A percentile compares a stretch with the other conserved stretches of the same genome.
Evolutionary conservation across 352 stramenopile genomes (phyloP).

Genomic region (Phytopythium boreale): DNA sequence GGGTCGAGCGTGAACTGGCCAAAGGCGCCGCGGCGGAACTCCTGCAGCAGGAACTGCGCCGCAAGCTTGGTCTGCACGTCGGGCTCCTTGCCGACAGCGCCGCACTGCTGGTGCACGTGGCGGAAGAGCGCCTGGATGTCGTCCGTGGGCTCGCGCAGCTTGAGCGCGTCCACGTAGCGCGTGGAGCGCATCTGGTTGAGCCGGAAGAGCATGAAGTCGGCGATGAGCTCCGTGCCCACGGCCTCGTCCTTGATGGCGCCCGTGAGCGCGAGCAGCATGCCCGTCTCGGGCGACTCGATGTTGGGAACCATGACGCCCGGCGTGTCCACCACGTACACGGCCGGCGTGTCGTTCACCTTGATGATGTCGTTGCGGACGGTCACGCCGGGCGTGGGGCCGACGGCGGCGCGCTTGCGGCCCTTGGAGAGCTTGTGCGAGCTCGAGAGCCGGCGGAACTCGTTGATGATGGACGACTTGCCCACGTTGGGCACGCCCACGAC

Average conservation of each 20-base stretch:
- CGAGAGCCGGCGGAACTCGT: constrained; percentile 77
- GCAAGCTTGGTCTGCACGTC: constrained; percentile 68
- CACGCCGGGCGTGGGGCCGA: constrained; percentile 81
- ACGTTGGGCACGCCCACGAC: constrained; percentile 89
- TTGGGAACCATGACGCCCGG: constrained; percentile 88
- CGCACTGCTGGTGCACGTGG: constrained; percentile 60
- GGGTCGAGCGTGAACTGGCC: constrained; percentile 83
- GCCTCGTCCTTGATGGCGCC: constrained; percentile 87
- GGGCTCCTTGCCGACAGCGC: constrained; percentile 72
- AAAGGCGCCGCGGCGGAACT: constrained; percentile 76
- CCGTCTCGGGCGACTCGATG: constrained; percentile 71
- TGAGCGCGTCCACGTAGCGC: constrained; percentile 74
- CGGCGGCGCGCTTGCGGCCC: constrained; percentile 75
- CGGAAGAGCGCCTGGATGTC: constrained; percentile 68
- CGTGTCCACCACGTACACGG: constrained; percentile 88
- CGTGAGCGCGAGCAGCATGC: constrained; percentile 81
- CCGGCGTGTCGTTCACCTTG: constrained; percentile 86
- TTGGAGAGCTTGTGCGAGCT: constrained; percentile 73
- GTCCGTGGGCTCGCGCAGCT: constrained; percentile 64
- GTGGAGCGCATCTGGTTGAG: constrained; percentile 80
- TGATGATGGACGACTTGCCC: constrained; percentile 90
- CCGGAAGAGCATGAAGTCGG: constrained; percentile 88
- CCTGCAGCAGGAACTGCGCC: constrained; percentile 63
- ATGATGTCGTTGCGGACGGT: constrained; percentile 88
- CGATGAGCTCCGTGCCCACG: constrained; percentile 82